Conservation (phyloP, 441 rosid species). For the Gossypium laxum region DNA sequence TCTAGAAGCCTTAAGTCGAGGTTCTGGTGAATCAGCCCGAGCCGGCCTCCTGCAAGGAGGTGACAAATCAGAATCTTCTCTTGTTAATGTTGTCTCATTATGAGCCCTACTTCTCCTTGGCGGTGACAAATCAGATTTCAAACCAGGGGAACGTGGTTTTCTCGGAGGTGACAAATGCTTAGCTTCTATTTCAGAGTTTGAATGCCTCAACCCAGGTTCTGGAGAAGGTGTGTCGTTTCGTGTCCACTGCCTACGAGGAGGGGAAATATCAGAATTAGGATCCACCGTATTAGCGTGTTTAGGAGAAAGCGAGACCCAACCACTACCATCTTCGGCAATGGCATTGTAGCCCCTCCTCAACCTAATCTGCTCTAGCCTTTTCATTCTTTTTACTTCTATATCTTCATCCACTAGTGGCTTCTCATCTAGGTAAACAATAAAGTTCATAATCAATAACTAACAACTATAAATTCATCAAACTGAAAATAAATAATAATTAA, state of each 20-base stretch:
- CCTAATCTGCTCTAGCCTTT: conserved; percentile 62
- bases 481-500: neutral
- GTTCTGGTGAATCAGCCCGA: conserved; percentile 19
- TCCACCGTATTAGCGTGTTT: conserved; percentile 5
- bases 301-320: conserved; percentile 64
- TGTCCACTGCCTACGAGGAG: conserved; percentile 39
- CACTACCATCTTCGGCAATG: conserved; percentile 87
- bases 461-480: neutral
- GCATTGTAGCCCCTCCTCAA: conserved; percentile 44
- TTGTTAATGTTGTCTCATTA: conserved; percentile 33
- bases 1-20: conserved; percentile 3
- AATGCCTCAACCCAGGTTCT: conserved; percentile 27
- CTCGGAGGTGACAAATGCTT: conserved; percentile 42
- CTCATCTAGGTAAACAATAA: conserved; percentile 31
- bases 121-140: conserved; percentile 34
- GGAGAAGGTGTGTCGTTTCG: conserved; percentile 57
- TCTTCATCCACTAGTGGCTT: conserved; percentile 71
- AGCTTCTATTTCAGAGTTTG: conserved; percentile 19
- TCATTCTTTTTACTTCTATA: conserved; percentile 76
- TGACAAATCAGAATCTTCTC: conserved; percentile 30
- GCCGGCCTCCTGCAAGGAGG: conserved; percentile 31
- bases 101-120: conserved; percentile 28
- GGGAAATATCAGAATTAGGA: conserved; percentile 42
- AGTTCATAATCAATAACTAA: neutral
- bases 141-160: conserved; percentile 14